A percentile compares a stretch with the other conserved stretches of the same genome.
Conservation (phyloP, 305 asterid genomes). For the Solanum hybrid region DNA sequence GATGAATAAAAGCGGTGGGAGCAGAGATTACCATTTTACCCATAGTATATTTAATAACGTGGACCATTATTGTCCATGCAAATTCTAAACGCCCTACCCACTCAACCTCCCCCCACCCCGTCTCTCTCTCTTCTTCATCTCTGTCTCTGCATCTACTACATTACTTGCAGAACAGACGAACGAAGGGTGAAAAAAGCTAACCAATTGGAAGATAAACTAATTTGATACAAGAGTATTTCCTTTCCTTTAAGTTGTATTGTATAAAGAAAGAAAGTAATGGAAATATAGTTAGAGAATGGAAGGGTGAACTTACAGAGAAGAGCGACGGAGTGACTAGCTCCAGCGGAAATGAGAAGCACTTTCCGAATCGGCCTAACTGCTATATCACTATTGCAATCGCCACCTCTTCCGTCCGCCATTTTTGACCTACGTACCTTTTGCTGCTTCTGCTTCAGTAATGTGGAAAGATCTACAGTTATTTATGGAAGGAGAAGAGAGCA, state of each 20-base stretch:
- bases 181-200: not conserved
- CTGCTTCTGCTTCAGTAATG: not conserved
- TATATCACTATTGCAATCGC: not conserved
- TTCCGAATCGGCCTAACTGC: not conserved
- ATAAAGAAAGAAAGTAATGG: not conserved
- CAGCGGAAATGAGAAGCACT: conserved; percentile 20
- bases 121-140: not conserved
- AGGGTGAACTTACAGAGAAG: conserved; percentile 12
- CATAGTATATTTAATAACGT: conserved; percentile 22
- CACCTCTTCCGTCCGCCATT: conserved; percentile 11
- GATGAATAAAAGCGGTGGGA: not conserved
- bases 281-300: not conserved
- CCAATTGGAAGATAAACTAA: not conserved
- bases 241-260: not conserved
- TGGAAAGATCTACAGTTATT: not conserved
- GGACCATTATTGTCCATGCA: conserved; percentile 55
- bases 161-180: not conserved
- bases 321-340: conserved; percentile 25
- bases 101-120: not conserved
- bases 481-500: not conserved
- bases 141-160: not conserved
- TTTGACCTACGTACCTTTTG: not conserved
- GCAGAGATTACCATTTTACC: conserved; percentile 12
- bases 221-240: not conserved
- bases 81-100: not conserved